Evolutionary conservation across 1,284 basidiomycete genomes (phyloP), one percentile per base, ranked within the genome.

Genomic region (Tetrapyrgos nigripes): DNA sequence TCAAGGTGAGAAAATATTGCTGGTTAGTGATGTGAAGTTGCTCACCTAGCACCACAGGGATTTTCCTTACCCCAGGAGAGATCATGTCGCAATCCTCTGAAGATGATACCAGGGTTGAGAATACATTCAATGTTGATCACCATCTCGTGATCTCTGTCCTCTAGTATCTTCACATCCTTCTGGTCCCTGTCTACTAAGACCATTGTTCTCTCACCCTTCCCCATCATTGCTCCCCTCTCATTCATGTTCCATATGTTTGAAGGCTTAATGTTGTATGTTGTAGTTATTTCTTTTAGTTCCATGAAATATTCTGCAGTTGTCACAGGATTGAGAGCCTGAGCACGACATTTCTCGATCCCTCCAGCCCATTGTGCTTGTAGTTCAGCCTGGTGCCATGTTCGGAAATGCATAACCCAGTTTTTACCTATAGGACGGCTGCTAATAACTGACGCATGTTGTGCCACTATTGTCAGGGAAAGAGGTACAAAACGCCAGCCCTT

Each of bases 231-330:
- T 0, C 74, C 73, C 51, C 70, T 76, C 62, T 76, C 72, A 55
- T 77, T 75, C 68, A 73, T 71, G 35, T 75, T 75, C 45, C 70
- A 77, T 6, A 69, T 62, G 45, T 74, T 70, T 40, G 67, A 53
- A 4, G 55, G 59, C 0, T 52, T 48, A 13, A 77, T 72, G 10
- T 65, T 50, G 27, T 67, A 58, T 17, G 67, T n/a, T n/a, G n/a
- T n/a, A n/a, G n/a, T n/a, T n/a, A n/a, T 44, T 8, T 60, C 23
- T n/a, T 68, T 47, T 3, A 67, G 37, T 4, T 66, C 35, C 2
- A 65, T 55, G 35, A 31, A 31, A 19, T n/a, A 50, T 6, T 21
- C 21, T 9, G 17, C 6, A 8, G 35, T 31, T 10, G 21, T 21
- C 29, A n/a, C 11, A 13, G 9, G 35, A 43, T 9, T 53, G 4